phyloP scores from a whole-genome alignment of 2,329 filamentous ascomycete species.

The Chaetomium globosum region DNA sequence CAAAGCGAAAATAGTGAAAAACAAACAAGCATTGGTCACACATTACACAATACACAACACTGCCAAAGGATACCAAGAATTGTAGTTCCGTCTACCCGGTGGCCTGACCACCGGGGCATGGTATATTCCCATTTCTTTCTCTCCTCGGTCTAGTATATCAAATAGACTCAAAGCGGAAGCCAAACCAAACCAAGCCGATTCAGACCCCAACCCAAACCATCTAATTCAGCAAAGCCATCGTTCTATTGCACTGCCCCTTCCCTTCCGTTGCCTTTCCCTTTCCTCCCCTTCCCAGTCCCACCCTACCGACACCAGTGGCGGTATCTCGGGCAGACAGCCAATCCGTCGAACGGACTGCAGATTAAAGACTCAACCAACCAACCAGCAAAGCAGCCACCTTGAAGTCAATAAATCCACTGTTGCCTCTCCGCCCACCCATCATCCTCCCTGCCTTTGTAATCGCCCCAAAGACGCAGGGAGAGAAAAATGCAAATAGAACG shows the following conservation, averaged over 20 bases:
- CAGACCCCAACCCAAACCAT: slow-evolving; percentile 5
- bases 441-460: neutral
- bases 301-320: neutral
- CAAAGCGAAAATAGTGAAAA: neutral
- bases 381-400: neutral
- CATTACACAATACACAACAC: neutral
- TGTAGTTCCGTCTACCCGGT: neutral
- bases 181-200: neutral
- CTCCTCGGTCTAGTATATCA: neutral
- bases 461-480: neutral
- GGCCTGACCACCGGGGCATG: neutral
- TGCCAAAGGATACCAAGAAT: neutral
- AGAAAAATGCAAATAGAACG: slow-evolving; percentile 18
- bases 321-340: neutral
- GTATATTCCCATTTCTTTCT: slow-evolving; percentile 4
- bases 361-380: neutral
- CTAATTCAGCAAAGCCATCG: slow-evolving; percentile 8
- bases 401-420: slow-evolving; percentile 10
- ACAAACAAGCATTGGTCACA: neutral
- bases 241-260: slow-evolving; percentile 4
- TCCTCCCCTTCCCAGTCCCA: neutral
- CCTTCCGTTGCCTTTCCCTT: neutral
- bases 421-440: slow-evolving; percentile 5
- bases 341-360: neutral
- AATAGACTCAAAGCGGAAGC: neutral